These are phyloP conservation scores for Pseudopithomyces chartarum DNA, from an alignment of 2,329 filamentous ascomycete genomes.

Conservation along the genomic window DNA sequence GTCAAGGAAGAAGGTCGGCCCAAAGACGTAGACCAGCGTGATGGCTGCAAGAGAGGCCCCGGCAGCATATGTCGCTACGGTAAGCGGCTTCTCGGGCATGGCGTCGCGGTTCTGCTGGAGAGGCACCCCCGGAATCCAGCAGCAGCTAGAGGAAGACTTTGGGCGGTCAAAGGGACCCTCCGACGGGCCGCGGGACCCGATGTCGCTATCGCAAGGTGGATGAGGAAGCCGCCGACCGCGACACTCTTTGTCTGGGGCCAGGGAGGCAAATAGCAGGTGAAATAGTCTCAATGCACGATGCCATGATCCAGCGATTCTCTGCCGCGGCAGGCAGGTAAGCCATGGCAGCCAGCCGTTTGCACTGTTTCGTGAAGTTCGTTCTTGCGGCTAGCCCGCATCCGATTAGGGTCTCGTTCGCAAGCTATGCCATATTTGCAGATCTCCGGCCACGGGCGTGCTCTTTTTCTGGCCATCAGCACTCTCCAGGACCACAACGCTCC, in stretches of 20 bases:
- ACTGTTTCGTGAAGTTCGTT: conserved; percentile 14
- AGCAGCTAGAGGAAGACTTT: conserved; percentile 5
- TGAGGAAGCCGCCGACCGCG: conserved; percentile 18
- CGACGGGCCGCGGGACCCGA: conserved; percentile 18
- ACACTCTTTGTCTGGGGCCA: conserved; percentile 1
- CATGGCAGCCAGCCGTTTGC: conserved; percentile 26
- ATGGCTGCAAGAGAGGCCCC: conserved; percentile 94
- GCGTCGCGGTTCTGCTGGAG: conserved; percentile 24
- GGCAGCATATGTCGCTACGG: conserved; percentile 89
- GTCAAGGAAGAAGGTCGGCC: conserved; percentile 95
- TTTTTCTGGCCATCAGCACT: conserved; percentile 16
- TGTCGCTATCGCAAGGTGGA: conserved; percentile 24
- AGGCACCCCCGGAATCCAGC: not conserved
- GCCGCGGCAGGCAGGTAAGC: conserved; percentile 23
- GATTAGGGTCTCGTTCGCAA: conserved; percentile 14
- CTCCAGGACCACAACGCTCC: conserved; percentile 16
- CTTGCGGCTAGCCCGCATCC: conserved; percentile 15
- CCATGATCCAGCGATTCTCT: conserved; percentile 36
- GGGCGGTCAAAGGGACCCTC: conserved; percentile 17
- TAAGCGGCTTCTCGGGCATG: conserved; percentile 84
- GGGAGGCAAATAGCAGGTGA: conserved; percentile 10
- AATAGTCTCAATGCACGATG: conserved; percentile 15
- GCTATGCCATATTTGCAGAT: conserved; percentile 22
- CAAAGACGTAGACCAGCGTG: conserved; percentile 95
- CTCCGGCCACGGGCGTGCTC: conserved; percentile 8